Evolutionary conservation across 768 basidiomycete species (phyloP).

Genomic region (Cystofilobasidium ferigula): DNA sequence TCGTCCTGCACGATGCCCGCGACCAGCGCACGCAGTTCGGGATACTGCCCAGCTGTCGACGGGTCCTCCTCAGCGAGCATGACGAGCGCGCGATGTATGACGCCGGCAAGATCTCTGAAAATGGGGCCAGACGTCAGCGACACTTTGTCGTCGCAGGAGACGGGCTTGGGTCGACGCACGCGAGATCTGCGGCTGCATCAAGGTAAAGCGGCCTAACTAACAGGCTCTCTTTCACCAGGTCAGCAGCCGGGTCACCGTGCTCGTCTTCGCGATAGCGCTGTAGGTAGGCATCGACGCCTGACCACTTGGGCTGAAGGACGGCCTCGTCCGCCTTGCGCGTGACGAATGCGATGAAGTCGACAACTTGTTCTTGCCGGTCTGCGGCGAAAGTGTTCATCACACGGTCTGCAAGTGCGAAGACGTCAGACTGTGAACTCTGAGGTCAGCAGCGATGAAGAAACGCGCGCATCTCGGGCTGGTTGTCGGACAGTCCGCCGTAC

Average conservation of each 20-base stretch:
- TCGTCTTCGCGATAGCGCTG: not conserved
- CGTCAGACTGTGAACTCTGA: not conserved
- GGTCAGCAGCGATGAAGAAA: not conserved
- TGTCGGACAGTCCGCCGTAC: slow-evolving; percentile 7
- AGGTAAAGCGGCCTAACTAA: not conserved
- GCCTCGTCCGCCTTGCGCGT: not conserved
- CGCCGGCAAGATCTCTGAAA: not conserved
- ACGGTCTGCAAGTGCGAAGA: not conserved
- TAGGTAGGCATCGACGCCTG: slow-evolving; percentile 3
- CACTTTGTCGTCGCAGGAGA: not conserved
- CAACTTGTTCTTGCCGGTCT: slow-evolving; percentile 10
- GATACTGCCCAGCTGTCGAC: not conserved
- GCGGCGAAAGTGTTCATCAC: slow-evolving; percentile 1
- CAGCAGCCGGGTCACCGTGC: too few species aligned
- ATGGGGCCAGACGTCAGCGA: too few species aligned
- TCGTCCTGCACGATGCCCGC: slow-evolving; percentile 3
- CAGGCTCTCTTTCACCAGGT: not conserved
- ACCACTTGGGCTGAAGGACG: not conserved
- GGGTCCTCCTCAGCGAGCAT: not conserved
- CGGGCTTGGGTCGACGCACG: not conserved
- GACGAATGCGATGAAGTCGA: slow-evolving; percentile 16
- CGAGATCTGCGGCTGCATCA: slow-evolving; percentile 9
- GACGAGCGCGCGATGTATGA: not conserved
- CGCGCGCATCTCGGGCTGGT: slow-evolving; percentile 17
- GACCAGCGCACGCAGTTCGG: not conserved